Base-by-base conservation (phyloP, 495 filamentous ascomycete genomes). In the Xylaria cubensis region DNA sequence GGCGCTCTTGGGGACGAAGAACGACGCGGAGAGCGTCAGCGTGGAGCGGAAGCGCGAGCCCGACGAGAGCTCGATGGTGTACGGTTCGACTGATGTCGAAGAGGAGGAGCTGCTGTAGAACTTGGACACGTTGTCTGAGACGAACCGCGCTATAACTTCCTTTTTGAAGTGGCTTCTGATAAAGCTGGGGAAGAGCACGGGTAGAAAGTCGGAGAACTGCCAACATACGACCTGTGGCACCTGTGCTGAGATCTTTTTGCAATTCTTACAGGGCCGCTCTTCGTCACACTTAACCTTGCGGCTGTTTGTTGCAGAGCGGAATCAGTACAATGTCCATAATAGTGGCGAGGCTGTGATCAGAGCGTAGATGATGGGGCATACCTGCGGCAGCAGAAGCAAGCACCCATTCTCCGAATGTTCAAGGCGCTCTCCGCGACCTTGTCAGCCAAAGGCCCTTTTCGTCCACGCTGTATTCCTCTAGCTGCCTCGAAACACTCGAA, bases 331-430 rank as follows among this genome's bases (percentile, higher is more conserved):
- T 41, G 39, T 64, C 36, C 36, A 58, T 64, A 64, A 59, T 71
- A 39, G 51, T 65, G 53, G 67, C 39, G 9, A 67, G 64, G 19
- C 67, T 48, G 44, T 64, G 65, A 42, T 69, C 69, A 64, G n/a
- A 34, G 34, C 29, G 39, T 24, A 19, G 48, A 0, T 42, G 21
- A 41, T 29, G 1, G 46, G 36, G 74, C 73, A 56, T 39, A 76
- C 76, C 74, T 83, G 70, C 85, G 84, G 72, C 84, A 86, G 79
- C 83, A 83, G 74, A 86, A 86, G 71, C 84, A 86, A 58, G 84
- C 84, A 32, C 84, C 84, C 29, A 79, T 76, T 48, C 84, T 82
- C 13, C 84, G 78, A 12, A 86, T 82, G 24, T 83, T 78, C 15
- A 85, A 78, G n/a, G 84, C 84, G 64, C 76, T 80, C 76, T 85